Percentiles rank a stretch among this genome's conserved stretches.
phyloP scores from a whole-genome alignment of 2,329 filamentous ascomycete species.

The Colletotrichum sp. region DNA sequence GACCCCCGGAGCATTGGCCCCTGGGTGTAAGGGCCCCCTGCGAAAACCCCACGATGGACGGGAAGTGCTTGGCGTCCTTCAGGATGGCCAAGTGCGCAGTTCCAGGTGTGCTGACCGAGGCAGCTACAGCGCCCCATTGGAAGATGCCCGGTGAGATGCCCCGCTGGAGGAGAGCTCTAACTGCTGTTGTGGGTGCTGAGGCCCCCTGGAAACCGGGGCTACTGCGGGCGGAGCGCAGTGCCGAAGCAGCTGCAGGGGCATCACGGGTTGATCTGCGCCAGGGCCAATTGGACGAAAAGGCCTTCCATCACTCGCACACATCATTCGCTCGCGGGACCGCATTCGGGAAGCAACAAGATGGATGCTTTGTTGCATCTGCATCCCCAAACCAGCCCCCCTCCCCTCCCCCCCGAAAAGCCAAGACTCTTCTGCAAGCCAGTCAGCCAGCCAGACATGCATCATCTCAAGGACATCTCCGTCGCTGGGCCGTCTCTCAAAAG shows the following conservation, averaged over 20 bases:
- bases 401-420: not conserved
- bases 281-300: not conserved
- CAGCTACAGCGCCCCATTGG: not conserved
- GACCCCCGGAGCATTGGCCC: not conserved
- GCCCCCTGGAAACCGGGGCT: conserved; percentile 5
- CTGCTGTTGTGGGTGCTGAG: not conserved
- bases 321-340: not conserved
- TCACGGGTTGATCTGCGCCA: conserved; percentile 8
- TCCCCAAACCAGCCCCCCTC: not conserved
- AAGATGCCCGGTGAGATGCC: not conserved
- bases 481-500: not conserved
- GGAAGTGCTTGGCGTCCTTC: not conserved
- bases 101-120: not conserved
- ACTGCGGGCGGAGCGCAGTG: not conserved
- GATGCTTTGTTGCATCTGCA: not conserved
- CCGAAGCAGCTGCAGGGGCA: conserved; percentile 1
- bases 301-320: no score
- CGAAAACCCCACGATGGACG: conserved; percentile 4
- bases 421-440: not conserved
- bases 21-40: not conserved
- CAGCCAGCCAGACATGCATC: not conserved
- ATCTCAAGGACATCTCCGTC: not conserved
- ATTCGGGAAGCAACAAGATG: not conserved
- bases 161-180: not conserved
- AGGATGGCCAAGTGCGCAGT: not conserved